phyloP scores from a whole-genome alignment of 2,329 filamentous ascomycete genomes.

The Aphanoascus verrucosus region DNA sequence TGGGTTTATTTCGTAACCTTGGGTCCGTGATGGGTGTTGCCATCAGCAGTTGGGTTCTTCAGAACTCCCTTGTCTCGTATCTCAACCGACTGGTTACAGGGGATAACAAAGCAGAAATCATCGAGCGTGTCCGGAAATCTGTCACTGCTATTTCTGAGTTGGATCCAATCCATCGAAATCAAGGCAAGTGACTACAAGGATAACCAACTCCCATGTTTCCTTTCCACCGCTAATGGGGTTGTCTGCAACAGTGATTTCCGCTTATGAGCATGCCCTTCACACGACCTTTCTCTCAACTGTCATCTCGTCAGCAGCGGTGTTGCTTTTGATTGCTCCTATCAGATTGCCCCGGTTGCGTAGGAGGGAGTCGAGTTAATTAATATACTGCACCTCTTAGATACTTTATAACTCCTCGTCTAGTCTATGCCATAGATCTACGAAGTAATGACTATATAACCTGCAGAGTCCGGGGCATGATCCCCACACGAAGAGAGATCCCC shows the following conservation, averaged over 20 bases:
- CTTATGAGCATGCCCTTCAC: slow-evolving; percentile 30
- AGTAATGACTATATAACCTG: background rate
- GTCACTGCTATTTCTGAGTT: slow-evolving; percentile 40
- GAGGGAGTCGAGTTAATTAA: background rate
- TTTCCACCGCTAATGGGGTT: slow-evolving; percentile 12
- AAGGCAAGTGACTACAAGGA: slow-evolving; percentile 31
- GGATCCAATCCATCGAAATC: slow-evolving; percentile 35
- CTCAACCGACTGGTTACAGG: slow-evolving; percentile 51
- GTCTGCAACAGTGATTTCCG: slow-evolving; percentile 24
- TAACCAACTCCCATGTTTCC: background rate
- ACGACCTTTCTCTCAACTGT: slow-evolving; percentile 32
- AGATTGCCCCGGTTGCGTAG: slow-evolving; percentile 22
- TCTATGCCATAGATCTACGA: background rate
- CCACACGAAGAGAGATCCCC: background rate
- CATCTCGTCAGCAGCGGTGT: slow-evolving; percentile 27
- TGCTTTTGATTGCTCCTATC: slow-evolving; percentile 25
- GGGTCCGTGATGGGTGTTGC: slow-evolving; percentile 66
- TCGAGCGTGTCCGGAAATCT: slow-evolving; percentile 41
- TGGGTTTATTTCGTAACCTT: slow-evolving; percentile 60
- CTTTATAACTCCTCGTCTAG: too few species aligned
- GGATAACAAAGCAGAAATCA: slow-evolving; percentile 45
- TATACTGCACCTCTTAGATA: too few species aligned
- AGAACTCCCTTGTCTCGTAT: slow-evolving; percentile 56
- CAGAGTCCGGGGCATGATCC: background rate
- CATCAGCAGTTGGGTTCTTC: slow-evolving; percentile 58